These are phyloP conservation scores for Vitis hybrid DNA, from an alignment of 177 flowering plant genomes.

Conservation along the genomic window DNA sequence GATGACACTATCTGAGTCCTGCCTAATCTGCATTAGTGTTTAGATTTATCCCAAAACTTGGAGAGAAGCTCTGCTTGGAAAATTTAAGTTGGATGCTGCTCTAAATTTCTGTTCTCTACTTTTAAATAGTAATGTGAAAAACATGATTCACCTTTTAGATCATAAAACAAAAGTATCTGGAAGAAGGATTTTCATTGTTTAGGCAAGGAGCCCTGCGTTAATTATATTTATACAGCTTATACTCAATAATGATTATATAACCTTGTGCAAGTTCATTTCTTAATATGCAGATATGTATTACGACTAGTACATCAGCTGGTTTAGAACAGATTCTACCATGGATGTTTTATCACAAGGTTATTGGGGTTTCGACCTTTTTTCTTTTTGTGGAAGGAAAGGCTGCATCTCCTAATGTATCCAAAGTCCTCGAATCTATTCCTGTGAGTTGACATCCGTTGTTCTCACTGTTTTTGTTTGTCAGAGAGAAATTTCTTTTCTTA, in stretches of 20 bases:
- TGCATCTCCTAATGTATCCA: slow-evolving; percentile 76
- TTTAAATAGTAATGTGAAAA: too few relatives aligned
- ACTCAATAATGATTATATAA: neutral
- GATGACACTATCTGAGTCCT: too few relatives aligned
- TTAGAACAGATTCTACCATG: slow-evolving; percentile 94
- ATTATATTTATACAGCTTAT: neutral
- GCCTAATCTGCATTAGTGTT: too few relatives aligned
- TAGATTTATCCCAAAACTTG: too few relatives aligned
- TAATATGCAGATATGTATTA: slow-evolving; percentile 69
- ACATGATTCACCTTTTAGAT: neutral
- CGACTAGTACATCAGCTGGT: slow-evolving; percentile 91
- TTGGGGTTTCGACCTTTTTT: slow-evolving; percentile 81
- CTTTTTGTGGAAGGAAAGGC: slow-evolving; percentile 97
- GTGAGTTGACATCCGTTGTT: slow-evolving; percentile 42
- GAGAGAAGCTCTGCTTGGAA: too few relatives aligned
- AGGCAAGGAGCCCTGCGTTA: neutral
- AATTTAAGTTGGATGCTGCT: too few relatives aligned
- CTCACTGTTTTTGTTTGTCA: neutral
- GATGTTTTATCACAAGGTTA: slow-evolving; percentile 89
- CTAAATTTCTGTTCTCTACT: too few relatives aligned
- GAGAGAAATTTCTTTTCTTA: neutral
- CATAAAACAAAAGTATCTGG: neutral
- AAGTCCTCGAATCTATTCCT: slow-evolving; percentile 78
- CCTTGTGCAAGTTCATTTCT: neutral
- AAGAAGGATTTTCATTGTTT: neutral